Conservation (phyloP, 495 filamentous ascomycete species). For the Aspergillus campestris region DNA sequence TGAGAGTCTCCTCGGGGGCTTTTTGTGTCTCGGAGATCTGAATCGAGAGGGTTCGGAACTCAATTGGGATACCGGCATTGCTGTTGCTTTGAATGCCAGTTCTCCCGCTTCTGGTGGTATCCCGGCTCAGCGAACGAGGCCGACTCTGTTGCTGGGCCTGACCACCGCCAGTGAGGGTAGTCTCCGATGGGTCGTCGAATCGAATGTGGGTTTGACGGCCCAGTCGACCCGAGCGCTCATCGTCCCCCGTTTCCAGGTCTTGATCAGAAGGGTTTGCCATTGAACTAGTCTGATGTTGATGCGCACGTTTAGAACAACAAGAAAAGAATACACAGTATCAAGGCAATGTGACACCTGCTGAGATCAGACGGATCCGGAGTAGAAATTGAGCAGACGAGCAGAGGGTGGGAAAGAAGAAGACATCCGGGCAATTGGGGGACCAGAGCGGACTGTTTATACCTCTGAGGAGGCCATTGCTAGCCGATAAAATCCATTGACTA, state of each 20-base stretch:
- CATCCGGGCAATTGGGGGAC: too few relatives aligned
- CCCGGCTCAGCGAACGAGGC: constrained; percentile 16
- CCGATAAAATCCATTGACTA: too few relatives aligned
- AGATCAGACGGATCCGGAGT: too few relatives aligned
- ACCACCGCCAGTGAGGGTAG: constrained; percentile 4
- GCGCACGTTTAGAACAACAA: neutral
- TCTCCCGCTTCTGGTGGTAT: constrained; percentile 16
- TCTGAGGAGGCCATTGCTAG: too few relatives aligned
- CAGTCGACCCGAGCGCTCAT: constrained; percentile 9
- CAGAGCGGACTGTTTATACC: too few relatives aligned
- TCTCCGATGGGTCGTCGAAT: constrained; percentile 12
- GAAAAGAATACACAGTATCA: too few relatives aligned
- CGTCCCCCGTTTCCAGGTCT: neutral
- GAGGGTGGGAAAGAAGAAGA: too few relatives aligned
- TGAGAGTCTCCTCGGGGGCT: constrained; percentile 14
- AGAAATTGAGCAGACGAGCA: too few relatives aligned
- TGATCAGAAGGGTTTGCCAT: neutral
- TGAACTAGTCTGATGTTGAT: neutral
- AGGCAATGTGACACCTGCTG: too few relatives aligned
- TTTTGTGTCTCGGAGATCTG: constrained; percentile 36
- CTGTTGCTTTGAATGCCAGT: constrained; percentile 3
- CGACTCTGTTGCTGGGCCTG: constrained; percentile 11
- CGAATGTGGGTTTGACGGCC: constrained; percentile 13
- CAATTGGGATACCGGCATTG: constrained; percentile 27
- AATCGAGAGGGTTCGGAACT: constrained; percentile 39